Base-by-base conservation (phyloP, 768 basidiomycete genomes). In the Daedalea quercina region DNA sequence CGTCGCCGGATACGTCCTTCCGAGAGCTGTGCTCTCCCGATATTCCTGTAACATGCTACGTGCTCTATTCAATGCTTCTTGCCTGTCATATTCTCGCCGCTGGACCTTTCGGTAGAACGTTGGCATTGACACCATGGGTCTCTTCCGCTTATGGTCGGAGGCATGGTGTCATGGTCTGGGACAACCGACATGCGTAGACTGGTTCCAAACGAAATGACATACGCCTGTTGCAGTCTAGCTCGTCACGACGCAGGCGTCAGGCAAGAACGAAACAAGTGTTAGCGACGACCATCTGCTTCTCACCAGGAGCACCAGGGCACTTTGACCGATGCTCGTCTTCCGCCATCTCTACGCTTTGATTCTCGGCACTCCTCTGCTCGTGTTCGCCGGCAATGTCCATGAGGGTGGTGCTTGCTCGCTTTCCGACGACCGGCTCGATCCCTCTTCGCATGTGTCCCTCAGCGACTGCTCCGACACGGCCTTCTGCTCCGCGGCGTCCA, bases 401-500 rank as follows among this genome's bases (percentile, higher is more conserved):
- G 17, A 53, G 17, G 59, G 54, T 13, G 37, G 26, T 3, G 13
- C 53, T 2, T 81, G 79, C 61, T 74, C 74, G 0, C 60, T 69
- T 1, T 60, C 65, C 47, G 76, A 80, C 66, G 75, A 77, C 62
- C 75, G 75, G 44, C 69, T 84, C 47, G 79, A 84, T 54, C 66
- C 74, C 1, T 64, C 69, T 3, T 76, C 83, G 0, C 79, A 79
- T 63, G 78, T 79, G 51, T 76, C 85, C 63, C 62, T 77, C 19
- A 78, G 79, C 26, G 81, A 85, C 60, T 88, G 85, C 66, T 73
- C 75, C 55, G 75, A 81, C 47, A 73, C 70, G 44, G 74, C 75
- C 0, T 86, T 80, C 64, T 87, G 85, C 64, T 70, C 76, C 15
- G 66, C 64, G 0, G 53, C 68, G 44, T 44, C 34, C 41, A 62